Base-by-base conservation (phyloP, 2,329 filamentous ascomycete genomes). In the Phyllosticta citrichinensis region DNA sequence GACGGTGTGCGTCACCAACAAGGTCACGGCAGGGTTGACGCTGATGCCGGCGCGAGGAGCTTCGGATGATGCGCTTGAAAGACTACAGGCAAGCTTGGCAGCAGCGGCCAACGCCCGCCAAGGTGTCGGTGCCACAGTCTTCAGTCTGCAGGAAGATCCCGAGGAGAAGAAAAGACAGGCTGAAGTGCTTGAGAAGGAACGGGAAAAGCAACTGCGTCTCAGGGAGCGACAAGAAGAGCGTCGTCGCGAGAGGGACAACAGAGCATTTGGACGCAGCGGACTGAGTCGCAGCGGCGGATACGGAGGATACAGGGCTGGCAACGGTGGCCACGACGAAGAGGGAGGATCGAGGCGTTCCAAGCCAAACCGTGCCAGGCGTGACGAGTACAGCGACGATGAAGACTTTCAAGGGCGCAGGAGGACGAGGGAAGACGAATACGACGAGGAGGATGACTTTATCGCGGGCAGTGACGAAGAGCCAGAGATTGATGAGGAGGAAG, bases 371-470 rank as follows among this genome's bases (percentile, higher is more conserved):
- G 70, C 69, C 47, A 64, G 68, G 25, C 71, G 76, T 63, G 74
- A 74, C 57, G 77, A 79, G 63, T 80, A 76, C 62, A 88, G 89
- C 66, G 88, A 90, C 63, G 88, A 92, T 67, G 89, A 89, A 9
- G 89, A 91, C 67, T 87, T 90, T 66, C 87, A 89, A 62, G 83
- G 84, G 17, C 80, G 82, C 47, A 83, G 84, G 33, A 78, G 77
- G 54, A 80, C 81, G 33, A 82, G 83, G 58, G 81, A 87, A 63
- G 87, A 92, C 65, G 87, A 90, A 66, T 93, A 93, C 69, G 88
- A 92, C 64, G 81, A 87, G 69, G 87, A 87, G 35, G 89, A 93
- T 68, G 89, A 87, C 62, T 93, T 93, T 70, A 82, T 93, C 61
- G 89, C 87, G 3, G 80, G 80, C 3, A 91, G 87, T 67, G 88